Conservation (phyloP, 2,329 filamentous ascomycete species). For the Colletotrichum liaoningense region DNA sequence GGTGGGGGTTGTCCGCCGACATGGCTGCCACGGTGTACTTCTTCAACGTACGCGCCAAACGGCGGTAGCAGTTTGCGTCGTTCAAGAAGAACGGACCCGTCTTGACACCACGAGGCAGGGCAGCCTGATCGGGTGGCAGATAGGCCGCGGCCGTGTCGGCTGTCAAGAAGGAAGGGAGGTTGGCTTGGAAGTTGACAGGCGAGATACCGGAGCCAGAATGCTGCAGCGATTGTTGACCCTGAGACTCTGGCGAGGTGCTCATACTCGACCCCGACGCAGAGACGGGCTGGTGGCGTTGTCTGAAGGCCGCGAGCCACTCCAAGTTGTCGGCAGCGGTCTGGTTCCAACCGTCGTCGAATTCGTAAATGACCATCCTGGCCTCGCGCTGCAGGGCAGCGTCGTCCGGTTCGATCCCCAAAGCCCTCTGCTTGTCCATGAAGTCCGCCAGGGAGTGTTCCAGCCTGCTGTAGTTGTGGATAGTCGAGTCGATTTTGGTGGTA, state of each 20-base stretch:
- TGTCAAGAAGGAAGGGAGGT: neutral
- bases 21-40: slow-evolving; percentile 64
- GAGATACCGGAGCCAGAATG: slow-evolving; percentile 7
- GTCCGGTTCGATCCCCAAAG: slow-evolving; percentile 58
- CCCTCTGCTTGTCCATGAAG: slow-evolving; percentile 59
- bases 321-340: slow-evolving; percentile 70
- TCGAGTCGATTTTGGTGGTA: slow-evolving; percentile 67
- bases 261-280: slow-evolving; percentile 4
- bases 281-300: slow-evolving; percentile 51
- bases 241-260: slow-evolving; percentile 15
- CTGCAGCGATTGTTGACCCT: neutral
- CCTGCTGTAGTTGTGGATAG: slow-evolving; percentile 67
- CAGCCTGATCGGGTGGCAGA: neutral
- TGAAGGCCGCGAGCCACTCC: slow-evolving; percentile 66
- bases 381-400: slow-evolving; percentile 67
- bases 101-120: neutral
- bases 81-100: slow-evolving; percentile 61
- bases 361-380: slow-evolving; percentile 71
- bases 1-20: slow-evolving; percentile 70
- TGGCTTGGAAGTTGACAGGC: neutral
- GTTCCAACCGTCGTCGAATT: slow-evolving; percentile 72
- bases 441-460: slow-evolving; percentile 67
- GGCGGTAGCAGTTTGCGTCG: slow-evolving; percentile 71
- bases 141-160: neutral
- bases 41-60: slow-evolving; percentile 63